These are phyloP conservation scores for Avena eriantha DNA, from an alignment of 176 grass and related monocot genomes.

Conservation along the genomic window DNA sequence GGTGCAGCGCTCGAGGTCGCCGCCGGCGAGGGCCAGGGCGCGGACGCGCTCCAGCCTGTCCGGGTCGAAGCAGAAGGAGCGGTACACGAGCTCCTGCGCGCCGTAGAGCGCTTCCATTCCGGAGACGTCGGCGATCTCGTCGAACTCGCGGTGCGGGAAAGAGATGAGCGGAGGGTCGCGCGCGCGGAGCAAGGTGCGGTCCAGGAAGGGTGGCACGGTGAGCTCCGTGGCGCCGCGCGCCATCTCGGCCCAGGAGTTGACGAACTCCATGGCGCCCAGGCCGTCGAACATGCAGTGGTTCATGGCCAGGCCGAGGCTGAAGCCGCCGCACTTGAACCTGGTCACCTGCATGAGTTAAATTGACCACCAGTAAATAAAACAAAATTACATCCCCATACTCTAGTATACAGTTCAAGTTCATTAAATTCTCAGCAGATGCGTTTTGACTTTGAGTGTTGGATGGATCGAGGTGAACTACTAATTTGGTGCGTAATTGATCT, in stretches of 20 bases:
- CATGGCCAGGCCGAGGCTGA: slow-evolving; percentile 76
- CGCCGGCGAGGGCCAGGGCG: slow-evolving; percentile 51
- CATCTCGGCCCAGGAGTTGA: slow-evolving; percentile 93
- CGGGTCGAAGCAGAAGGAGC: slow-evolving; percentile 79
- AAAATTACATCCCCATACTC: no score
- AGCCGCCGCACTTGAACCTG: slow-evolving; percentile 83
- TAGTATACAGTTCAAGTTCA: background rate
- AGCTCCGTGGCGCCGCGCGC: slow-evolving; percentile 69
- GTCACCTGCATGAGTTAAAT: slow-evolving; percentile 60
- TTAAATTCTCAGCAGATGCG: background rate
- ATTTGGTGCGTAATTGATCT: background rate
- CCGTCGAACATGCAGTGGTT: slow-evolving; percentile 99
- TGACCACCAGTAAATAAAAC: background rate
- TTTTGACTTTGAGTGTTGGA: background rate
- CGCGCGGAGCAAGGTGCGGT: slow-evolving; percentile 63
- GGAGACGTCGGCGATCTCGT: slow-evolving; percentile 78
- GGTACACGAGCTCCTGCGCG: slow-evolving; percentile 62
- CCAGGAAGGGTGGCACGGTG: slow-evolving; percentile 68
- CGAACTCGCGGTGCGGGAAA: slow-evolving; percentile 81
- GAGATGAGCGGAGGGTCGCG: slow-evolving; percentile 62
- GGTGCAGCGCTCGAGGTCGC: slow-evolving; percentile 54
- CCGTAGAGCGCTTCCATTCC: slow-evolving; percentile 59
- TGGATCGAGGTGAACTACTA: background rate
- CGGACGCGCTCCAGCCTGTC: slow-evolving; percentile 68
- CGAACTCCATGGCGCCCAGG: slow-evolving; percentile 94